These are phyloP conservation scores for Phyllosticta capitalensis DNA, from an alignment of 2,329 filamentous ascomycete genomes.

Conservation along the genomic window DNA sequence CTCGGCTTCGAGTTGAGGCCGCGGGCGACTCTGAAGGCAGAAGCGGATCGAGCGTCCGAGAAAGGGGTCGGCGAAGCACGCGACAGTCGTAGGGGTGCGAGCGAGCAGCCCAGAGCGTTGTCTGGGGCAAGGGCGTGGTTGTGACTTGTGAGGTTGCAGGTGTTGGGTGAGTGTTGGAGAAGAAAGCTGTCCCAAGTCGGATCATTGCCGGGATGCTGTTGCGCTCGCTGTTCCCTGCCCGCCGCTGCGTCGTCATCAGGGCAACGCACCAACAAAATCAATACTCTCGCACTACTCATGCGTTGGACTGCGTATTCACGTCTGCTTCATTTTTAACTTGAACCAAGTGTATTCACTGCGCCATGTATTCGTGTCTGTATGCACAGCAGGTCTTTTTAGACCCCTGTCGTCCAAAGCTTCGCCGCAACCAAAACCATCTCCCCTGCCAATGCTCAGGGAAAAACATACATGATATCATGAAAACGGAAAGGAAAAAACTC, in stretches of 20 bases:
- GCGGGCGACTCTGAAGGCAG: not conserved
- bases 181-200: not conserved
- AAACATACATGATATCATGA: conserved; percentile 31
- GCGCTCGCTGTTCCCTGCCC: not conserved
- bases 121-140: not conserved
- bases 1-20: not conserved
- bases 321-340: not conserved
- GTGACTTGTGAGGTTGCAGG: not conserved
- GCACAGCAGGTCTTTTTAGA: not conserved
- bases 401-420: not conserved
- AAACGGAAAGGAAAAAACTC: not conserved
- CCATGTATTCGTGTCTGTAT: not conserved
- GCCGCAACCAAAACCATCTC: conserved; percentile 13
- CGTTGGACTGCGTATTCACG: too few relatives aligned
- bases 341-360: not conserved
- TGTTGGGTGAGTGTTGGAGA: not conserved
- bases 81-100: not conserved
- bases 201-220: not conserved
- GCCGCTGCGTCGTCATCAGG: not conserved
- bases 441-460: conserved; percentile 21
- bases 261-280: not conserved
- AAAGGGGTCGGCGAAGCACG: not conserved
- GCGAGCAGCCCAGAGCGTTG: not conserved
- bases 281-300: not conserved
- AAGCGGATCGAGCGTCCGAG: not conserved